Evolutionary conservation across 2,329 filamentous ascomycete species (phyloP).

Genomic region (Calonectria henricotiae): DNA sequence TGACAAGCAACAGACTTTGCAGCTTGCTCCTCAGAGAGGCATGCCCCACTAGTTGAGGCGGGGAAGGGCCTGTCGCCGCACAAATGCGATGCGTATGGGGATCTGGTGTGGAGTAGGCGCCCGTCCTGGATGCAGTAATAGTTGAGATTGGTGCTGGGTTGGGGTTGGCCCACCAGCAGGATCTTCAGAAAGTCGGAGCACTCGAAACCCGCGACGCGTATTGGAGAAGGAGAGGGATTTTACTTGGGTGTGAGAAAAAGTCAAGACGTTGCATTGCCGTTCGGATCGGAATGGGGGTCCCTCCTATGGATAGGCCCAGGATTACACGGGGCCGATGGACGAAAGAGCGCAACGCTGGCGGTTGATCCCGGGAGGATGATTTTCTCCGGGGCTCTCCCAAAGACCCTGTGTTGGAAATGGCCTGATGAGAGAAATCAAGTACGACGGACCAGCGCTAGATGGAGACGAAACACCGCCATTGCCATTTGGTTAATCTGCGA

Average conservation of each 20-base stretch:
- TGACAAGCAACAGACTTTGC: conserved; percentile 24
- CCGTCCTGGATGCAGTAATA: conserved; percentile 22
- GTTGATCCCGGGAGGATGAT: conserved; percentile 28
- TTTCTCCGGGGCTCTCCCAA: conserved; percentile 1
- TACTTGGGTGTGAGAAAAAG: conserved; percentile 12
- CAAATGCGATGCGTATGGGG: neutral
- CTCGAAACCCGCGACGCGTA: conserved; percentile 14
- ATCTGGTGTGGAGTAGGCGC: conserved; percentile 11
- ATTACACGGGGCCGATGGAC: conserved; percentile 22
- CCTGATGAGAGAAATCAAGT: conserved; percentile 28
- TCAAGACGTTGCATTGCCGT: conserved; percentile 18
- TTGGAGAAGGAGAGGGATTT: conserved; percentile 21
- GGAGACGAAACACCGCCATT: conserved; percentile 33
- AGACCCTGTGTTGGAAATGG: conserved; percentile 36
- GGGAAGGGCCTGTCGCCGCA: conserved; percentile 13
- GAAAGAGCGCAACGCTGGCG: conserved; percentile 26
- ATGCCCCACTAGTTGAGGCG: conserved; percentile 9
- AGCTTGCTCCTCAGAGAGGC: neutral
- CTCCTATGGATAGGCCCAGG: conserved; percentile 13
- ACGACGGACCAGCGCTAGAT: conserved; percentile 5
- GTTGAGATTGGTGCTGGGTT: conserved; percentile 20
- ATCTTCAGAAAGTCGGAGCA: conserved; percentile 15
- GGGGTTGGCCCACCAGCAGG: conserved; percentile 11
- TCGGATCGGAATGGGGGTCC: conserved; percentile 17
- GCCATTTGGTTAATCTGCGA: conserved; percentile 21